Evolutionary conservation across 257 asterid species (phyloP).

Genomic region (Rauvolfia tetraphylla): DNA sequence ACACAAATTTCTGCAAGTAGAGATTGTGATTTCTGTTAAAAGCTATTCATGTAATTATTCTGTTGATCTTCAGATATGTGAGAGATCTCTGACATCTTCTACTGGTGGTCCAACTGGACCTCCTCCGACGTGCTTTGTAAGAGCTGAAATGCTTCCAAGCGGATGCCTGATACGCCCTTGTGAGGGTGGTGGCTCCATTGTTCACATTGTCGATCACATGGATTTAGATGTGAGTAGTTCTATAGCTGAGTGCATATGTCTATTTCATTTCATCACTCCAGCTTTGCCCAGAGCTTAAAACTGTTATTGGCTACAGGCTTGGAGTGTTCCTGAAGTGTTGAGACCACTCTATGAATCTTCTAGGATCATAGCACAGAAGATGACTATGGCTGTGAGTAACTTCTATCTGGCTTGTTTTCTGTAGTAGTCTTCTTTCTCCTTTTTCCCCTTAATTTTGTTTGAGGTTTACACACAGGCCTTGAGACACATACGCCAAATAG

Average conservation of each 20-base stretch:
- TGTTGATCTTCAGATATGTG: constrained; percentile 61
- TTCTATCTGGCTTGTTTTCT: neutral
- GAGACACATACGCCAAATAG: constrained; percentile 79
- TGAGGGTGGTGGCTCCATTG: constrained; percentile 94
- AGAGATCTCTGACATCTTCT: constrained; percentile 72
- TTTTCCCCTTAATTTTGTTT: neutral
- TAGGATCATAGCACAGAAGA: constrained; percentile 86
- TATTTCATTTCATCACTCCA: neutral
- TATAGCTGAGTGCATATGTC: neutral
- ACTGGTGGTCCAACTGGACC: constrained; percentile 92
- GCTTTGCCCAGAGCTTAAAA: neutral
- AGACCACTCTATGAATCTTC: constrained; percentile 98
- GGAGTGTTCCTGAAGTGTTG: constrained; percentile 88
- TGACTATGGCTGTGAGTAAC: constrained; percentile 82
- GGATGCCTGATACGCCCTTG: constrained; percentile 89
- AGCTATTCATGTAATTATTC: neutral
- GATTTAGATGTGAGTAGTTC: constrained; percentile 64
- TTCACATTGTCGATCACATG: constrained; percentile 88
- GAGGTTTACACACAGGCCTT: constrained; percentile 46
- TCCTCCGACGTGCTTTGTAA: constrained; percentile 61
- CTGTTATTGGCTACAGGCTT: constrained; percentile 40
- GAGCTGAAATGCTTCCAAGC: constrained; percentile 92
- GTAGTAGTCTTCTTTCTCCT: neutral
- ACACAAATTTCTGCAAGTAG: neutral
- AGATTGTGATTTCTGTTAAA: neutral